phyloP scores from a whole-genome alignment of 2,329 filamentous ascomycete species.

The Calonectria pseudoreteaudii region DNA sequence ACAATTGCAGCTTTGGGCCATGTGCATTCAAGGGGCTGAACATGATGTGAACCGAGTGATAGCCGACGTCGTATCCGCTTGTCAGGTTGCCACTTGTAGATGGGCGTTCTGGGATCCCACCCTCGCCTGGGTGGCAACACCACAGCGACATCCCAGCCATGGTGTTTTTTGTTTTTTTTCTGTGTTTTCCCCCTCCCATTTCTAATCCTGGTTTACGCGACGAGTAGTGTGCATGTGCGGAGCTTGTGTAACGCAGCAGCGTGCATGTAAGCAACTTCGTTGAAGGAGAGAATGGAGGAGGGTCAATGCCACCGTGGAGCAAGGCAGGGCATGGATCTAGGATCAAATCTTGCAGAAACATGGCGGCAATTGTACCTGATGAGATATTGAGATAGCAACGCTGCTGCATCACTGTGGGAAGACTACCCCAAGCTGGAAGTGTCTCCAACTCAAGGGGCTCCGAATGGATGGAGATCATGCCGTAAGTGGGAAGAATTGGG shows the following conservation, averaged over 20 bases:
- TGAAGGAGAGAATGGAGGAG: not conserved
- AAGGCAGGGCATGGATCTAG: slow-evolving; percentile 15
- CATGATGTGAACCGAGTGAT: slow-evolving; percentile 20
- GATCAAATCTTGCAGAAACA: slow-evolving; percentile 14
- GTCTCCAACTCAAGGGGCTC: not conserved
- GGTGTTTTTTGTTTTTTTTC: not conserved
- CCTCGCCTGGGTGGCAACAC: slow-evolving; percentile 29
- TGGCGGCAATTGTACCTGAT: slow-evolving; percentile 7
- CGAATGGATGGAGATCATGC: not conserved
- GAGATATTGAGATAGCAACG: slow-evolving; percentile 6
- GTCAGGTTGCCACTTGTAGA: slow-evolving; percentile 25
- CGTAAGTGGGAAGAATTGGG: not conserved
- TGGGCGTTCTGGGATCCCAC: slow-evolving; percentile 9
- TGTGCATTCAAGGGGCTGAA: slow-evolving; percentile 18
- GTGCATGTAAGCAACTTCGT: not conserved
- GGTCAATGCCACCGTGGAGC: not conserved
- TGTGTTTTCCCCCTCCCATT: not conserved
- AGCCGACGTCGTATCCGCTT: slow-evolving; percentile 38
- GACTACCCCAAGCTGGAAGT: not conserved
- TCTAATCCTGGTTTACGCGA: not conserved
- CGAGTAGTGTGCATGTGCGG: not conserved
- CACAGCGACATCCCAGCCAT: slow-evolving; percentile 18
- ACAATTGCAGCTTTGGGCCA: slow-evolving; percentile 8
- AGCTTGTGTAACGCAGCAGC: not conserved
- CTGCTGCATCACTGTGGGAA: not conserved